These are phyloP conservation scores for Phialophora tarda DNA, from an alignment of 2,329 filamentous ascomycete genomes.

Conservation along the genomic window DNA sequence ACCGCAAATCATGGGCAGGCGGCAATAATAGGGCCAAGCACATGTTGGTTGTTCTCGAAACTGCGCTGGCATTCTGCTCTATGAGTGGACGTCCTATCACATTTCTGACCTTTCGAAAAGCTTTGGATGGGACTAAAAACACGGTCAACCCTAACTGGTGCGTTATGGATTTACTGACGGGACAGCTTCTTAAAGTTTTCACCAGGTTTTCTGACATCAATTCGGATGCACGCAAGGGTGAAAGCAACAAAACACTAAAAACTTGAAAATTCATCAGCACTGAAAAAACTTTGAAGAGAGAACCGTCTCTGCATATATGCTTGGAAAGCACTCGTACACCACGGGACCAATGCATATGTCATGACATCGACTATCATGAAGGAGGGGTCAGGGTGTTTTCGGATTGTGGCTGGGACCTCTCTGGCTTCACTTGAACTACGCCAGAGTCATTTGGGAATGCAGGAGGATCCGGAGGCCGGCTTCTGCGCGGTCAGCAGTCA, in stretches of 20 bases:
- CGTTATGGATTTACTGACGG: neutral
- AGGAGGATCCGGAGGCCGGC: conserved; percentile 9
- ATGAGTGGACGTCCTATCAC: neutral
- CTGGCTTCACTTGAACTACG: neutral
- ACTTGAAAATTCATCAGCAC: neutral
- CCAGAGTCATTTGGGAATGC: neutral
- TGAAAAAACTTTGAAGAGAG: neutral
- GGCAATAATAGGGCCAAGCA: neutral
- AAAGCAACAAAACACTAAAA: neutral
- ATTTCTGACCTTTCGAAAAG: neutral
- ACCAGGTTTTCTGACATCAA: neutral
- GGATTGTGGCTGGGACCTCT: neutral
- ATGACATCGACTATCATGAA: neutral
- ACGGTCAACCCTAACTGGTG: neutral
- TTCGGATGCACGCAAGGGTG: neutral
- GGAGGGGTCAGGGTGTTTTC: neutral
- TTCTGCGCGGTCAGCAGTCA: conserved; percentile 11
- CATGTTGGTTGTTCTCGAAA: neutral
- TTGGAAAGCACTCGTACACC: neutral
- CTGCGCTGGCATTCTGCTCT: neutral
- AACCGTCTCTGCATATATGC: neutral
- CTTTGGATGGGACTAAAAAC: neutral
- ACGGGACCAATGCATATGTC: neutral
- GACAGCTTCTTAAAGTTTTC: neutral
- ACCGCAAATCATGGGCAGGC: neutral